Evolutionary conservation across 345 rosid genomes (phyloP).

Genomic region (Eucalyptus lansdowneana): DNA sequence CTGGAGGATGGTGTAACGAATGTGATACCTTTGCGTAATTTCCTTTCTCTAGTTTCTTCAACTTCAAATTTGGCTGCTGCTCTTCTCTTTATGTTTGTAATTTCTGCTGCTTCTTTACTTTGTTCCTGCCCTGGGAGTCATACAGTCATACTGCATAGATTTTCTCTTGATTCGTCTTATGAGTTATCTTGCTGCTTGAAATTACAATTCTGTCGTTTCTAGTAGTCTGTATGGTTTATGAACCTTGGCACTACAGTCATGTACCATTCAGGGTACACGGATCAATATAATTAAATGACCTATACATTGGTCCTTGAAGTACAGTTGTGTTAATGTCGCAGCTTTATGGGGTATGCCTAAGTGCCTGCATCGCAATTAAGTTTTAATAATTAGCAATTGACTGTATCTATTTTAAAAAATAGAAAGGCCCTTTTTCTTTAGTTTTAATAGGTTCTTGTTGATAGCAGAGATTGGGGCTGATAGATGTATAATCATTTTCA

Average conservation of each 20-base stretch:
- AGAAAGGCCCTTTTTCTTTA: not conserved
- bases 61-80: not conserved
- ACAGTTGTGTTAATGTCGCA: not conserved
- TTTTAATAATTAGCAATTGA: not conserved
- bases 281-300: not conserved
- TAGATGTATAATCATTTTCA: not conserved
- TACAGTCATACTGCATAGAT: not conserved
- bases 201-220: not conserved
- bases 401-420: not conserved
- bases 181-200: not conserved
- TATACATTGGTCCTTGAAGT: not conserved
- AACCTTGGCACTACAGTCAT: not conserved
- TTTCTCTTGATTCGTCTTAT: not conserved
- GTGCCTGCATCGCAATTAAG: not conserved
- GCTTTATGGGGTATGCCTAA: not conserved
- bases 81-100: not conserved
- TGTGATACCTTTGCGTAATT: not conserved
- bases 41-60: not conserved
- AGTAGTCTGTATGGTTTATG: not conserved
- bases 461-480: not conserved
- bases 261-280: not conserved
- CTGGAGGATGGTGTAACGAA: not conserved
- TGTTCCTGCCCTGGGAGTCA: not conserved
- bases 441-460: not conserved
- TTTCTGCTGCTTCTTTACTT: not conserved